These are phyloP conservation scores for Ascochyta pisi DNA, from an alignment of 2,329 filamentous ascomycete species.

Conservation along the genomic window DNA sequence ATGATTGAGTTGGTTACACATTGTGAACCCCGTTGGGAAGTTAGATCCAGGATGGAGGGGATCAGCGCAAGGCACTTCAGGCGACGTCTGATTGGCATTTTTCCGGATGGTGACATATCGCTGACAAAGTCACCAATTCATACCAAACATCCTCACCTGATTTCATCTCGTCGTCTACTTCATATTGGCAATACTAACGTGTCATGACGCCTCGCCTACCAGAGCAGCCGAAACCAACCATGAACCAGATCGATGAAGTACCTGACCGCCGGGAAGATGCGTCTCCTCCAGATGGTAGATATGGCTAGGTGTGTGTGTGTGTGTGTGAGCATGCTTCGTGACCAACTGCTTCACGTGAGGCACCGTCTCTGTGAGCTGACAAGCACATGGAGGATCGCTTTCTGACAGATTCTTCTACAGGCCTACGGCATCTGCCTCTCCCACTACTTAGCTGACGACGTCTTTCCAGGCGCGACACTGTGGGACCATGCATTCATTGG, in stretches of 20 bases:
- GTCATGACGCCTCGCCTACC: not conserved
- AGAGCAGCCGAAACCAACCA: not conserved
- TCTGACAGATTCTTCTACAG: slow-evolving; percentile 7
- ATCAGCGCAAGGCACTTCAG: not conserved
- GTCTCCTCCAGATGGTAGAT: slow-evolving; percentile 24
- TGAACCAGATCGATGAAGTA: not conserved
- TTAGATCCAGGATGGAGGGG: not conserved
- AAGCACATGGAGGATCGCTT: not conserved
- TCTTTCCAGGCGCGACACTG: slow-evolving; percentile 43
- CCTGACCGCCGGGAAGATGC: slow-evolving; percentile 1
- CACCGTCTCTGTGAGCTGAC: slow-evolving; percentile 22
- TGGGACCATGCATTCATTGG: slow-evolving; percentile 53
- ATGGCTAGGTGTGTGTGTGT: slow-evolving; percentile 27
- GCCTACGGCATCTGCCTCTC: slow-evolving; percentile 54
- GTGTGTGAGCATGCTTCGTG: slow-evolving; percentile 18
- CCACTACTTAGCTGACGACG: slow-evolving; percentile 48
- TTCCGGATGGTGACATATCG: not conserved
- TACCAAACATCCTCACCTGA: not conserved
- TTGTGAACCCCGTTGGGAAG: not conserved
- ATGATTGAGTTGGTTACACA: not conserved
- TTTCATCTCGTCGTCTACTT: not conserved
- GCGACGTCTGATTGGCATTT: not conserved
- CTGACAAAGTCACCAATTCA: not conserved
- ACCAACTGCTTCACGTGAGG: slow-evolving; percentile 29
- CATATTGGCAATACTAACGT: not conserved